phyloP scores from a whole-genome alignment of 352 stramenopile species.

The Globisporangium apiculatum region DNA sequence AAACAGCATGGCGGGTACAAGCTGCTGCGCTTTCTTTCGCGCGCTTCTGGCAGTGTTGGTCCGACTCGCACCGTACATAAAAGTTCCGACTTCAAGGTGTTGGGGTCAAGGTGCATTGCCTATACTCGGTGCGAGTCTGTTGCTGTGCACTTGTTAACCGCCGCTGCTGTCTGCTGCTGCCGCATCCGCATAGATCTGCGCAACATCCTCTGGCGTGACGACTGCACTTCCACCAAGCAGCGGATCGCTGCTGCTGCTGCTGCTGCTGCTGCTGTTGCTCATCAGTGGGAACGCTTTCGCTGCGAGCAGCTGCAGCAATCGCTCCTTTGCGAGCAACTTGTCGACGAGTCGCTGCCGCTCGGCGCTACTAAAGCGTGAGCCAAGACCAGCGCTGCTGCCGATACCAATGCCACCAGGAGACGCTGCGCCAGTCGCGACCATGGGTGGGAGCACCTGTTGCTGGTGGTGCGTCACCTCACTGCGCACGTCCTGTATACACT shows the following conservation, averaged over 20 bases:
- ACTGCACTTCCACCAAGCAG: neutral
- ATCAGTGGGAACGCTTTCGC: constrained; percentile 54
- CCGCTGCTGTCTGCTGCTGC: constrained; percentile 5
- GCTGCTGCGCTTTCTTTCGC: too few relatives aligned
- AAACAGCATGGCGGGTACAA: too few relatives aligned
- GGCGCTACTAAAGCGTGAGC: constrained; percentile 13
- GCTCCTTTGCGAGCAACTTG: constrained; percentile 74
- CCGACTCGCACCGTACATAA: too few relatives aligned
- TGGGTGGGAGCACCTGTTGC: constrained; percentile 15
- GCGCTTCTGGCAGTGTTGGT: too few relatives aligned
- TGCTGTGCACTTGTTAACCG: too few relatives aligned
- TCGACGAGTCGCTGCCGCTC: constrained; percentile 74
- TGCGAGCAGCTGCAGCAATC: constrained; percentile 74
- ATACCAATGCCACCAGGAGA: constrained; percentile 9
- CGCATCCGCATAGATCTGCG: too few relatives aligned
- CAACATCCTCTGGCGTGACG: neutral
- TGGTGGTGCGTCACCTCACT: constrained; percentile 38
- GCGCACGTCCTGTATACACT: constrained; percentile 81
- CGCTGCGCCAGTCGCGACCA: neutral
- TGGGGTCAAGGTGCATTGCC: too few relatives aligned
- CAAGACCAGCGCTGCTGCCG: constrained; percentile 14
- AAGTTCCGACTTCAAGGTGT: too few relatives aligned
- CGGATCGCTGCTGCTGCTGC: constrained; percentile 11
- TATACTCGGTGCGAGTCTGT: too few relatives aligned
- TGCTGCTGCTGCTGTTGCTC: neutral